phyloP scores from a whole-genome alignment of 805 yeast species.

The Myxozyma monticola region DNA sequence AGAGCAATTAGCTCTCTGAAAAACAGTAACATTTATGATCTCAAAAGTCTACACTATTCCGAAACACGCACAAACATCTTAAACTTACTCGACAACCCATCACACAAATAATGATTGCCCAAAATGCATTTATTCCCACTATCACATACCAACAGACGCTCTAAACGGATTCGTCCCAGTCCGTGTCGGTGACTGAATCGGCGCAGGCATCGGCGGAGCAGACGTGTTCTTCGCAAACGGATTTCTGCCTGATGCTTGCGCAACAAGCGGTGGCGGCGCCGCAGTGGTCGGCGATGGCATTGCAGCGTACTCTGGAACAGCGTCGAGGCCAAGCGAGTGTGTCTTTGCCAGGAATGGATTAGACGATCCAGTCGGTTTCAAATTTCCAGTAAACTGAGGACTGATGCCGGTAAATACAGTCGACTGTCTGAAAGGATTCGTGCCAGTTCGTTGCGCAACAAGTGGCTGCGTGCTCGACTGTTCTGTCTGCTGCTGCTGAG shows the following conservation, averaged over 20 bases:
- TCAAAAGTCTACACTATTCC: no score
- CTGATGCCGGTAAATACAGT: constrained; percentile 15
- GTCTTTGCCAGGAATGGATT: constrained; percentile 19
- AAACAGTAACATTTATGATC: no score
- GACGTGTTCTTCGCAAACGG: constrained; percentile 17
- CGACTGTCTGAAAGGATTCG: constrained; percentile 28
- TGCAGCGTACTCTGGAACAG: constrained; percentile 22
- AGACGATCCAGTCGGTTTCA: constrained; percentile 1
- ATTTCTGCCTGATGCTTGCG: constrained; percentile 10
- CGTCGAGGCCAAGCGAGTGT: constrained; percentile 7
- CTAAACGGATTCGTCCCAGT: no score
- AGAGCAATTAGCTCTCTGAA: no score
- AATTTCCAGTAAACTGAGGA: constrained; percentile 22
- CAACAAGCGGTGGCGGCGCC: not conserved
- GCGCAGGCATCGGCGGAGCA: no score
- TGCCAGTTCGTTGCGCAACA: constrained; percentile 21
- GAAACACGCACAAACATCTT: no score
- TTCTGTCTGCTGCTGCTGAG: constrained; percentile 11
- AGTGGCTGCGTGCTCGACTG: constrained; percentile 8
- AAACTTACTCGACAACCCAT: no score
- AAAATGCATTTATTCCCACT: no score
- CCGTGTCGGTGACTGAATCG: no score
- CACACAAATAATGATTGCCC: no score
- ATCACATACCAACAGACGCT: no score
- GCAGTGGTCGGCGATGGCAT: not conserved